phyloP scores from a whole-genome alignment of 495 filamentous ascomycete genomes.

The Neurospora tetrasperma region DNA sequence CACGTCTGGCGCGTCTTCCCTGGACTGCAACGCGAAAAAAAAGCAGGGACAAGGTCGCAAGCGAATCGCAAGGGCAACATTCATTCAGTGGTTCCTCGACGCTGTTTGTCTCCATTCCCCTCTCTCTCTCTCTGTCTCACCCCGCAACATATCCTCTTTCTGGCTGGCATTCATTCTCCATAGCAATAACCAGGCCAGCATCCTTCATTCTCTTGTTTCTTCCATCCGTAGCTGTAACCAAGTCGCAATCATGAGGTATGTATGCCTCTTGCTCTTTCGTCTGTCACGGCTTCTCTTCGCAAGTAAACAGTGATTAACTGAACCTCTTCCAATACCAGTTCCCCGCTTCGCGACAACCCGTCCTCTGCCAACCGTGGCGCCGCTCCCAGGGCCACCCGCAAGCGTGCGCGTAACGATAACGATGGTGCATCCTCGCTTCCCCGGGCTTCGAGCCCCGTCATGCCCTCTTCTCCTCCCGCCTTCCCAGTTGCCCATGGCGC shows the following conservation, averaged over 20 bases:
- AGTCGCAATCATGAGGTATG: constrained; percentile 32
- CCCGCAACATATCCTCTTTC: constrained; percentile 1
- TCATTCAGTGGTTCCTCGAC: neutral
- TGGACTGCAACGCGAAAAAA: constrained; percentile 17
- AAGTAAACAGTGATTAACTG: constrained; percentile 2
- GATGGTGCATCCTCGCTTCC: constrained; percentile 52
- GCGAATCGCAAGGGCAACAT: neutral
- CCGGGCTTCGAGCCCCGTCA: constrained; percentile 46
- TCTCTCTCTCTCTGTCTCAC: constrained; percentile 2
- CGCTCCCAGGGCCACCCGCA: constrained; percentile 51
- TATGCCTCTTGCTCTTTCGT: constrained; percentile 5
- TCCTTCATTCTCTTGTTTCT: constrained; percentile 1
- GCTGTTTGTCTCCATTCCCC: neutral
- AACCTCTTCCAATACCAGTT: constrained; percentile 32
- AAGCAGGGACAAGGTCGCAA: constrained; percentile 3
- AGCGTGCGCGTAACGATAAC: constrained; percentile 73
- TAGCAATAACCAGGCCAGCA: constrained; percentile 2
- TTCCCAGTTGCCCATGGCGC: constrained; percentile 43
- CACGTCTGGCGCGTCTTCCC: constrained; percentile 18
- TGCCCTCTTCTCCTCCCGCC: constrained; percentile 40
- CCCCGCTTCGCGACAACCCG: constrained; percentile 73
- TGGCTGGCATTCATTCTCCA: neutral
- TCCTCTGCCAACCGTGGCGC: constrained; percentile 78
- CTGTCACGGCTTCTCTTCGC: neutral
- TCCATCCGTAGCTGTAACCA: neutral